Conservation (phyloP, 129 eudicot species). For the Centrapalus pauciflorus region DNA sequence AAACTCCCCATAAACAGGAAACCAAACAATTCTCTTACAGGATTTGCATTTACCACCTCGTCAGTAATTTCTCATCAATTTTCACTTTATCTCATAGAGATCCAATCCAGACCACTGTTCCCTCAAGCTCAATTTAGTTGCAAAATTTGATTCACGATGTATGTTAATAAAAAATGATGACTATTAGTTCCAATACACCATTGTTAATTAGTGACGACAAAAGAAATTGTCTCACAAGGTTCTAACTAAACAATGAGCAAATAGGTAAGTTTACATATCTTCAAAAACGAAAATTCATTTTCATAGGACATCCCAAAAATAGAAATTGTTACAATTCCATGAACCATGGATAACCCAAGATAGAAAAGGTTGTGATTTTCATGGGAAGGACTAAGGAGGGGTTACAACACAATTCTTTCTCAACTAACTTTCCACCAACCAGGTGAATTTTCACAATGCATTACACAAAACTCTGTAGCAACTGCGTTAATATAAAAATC, state of each 20-base stretch:
- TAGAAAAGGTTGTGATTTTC: slow-evolving; percentile 5
- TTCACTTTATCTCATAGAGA: slow-evolving; percentile 10
- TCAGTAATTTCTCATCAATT: not conserved
- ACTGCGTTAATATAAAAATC: not conserved
- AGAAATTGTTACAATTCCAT: slow-evolving; percentile 17
- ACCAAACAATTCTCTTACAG: slow-evolving; percentile 6
- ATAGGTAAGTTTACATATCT: not conserved
- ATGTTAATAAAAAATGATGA: not conserved
- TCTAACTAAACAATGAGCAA: slow-evolving; percentile 5
- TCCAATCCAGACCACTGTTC: slow-evolving; percentile 5
- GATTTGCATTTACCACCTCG: slow-evolving; percentile 1
- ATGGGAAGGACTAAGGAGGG: slow-evolving; percentile 11
- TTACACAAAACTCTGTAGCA: not conserved
- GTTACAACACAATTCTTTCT: slow-evolving; percentile 4
- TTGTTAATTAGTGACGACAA: slow-evolving; percentile 2
- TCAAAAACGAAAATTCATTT: not conserved
- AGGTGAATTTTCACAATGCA: slow-evolving; percentile 23
- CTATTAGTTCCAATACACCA: slow-evolving; percentile 6
- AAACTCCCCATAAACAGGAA: slow-evolving; percentile 10
- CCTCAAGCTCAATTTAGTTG: not conserved
- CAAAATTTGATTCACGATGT: slow-evolving; percentile 9
- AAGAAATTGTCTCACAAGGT: not conserved
- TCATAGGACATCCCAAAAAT: slow-evolving; percentile 14
- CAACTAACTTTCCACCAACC: slow-evolving; percentile 15
- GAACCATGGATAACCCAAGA: slow-evolving; percentile 13